Evolutionary conservation across 768 basidiomycete species (phyloP).

Genomic region (Pleurotus citrinopileatus): DNA sequence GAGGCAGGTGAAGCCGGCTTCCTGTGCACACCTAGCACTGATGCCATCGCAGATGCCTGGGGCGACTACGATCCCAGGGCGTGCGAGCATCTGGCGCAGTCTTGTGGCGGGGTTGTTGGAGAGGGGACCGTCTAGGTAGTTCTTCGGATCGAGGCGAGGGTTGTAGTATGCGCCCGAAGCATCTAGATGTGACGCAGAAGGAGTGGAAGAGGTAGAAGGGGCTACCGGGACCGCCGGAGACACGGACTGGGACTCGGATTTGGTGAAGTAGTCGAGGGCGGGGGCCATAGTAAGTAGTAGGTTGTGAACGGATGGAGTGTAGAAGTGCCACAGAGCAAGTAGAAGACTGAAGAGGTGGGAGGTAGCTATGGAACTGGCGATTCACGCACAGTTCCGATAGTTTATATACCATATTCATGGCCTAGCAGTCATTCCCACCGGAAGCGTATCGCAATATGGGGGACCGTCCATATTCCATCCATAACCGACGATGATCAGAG

Average conservation of each 20-base stretch:
- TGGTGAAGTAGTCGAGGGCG: constrained; percentile 14
- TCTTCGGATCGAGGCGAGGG: constrained; percentile 63
- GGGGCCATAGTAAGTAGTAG: constrained; percentile 14
- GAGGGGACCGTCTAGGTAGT: constrained; percentile 65
- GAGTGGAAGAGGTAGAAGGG: neutral
- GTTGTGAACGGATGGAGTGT: no score
- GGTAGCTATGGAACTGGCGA: no score
- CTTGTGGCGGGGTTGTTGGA: constrained; percentile 69
- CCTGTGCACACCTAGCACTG: constrained; percentile 73
- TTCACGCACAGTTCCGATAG: no score
- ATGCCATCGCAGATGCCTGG: constrained; percentile 80
- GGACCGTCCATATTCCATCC: no score
- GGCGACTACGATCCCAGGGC: constrained; percentile 74
- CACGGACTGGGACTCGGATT: neutral
- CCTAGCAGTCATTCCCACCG: no score
- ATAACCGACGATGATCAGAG: no score
- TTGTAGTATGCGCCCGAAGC: constrained; percentile 49
- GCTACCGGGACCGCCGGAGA: neutral
- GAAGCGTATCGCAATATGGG: no score
- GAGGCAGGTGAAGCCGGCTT: constrained; percentile 76
- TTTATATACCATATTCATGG: no score
- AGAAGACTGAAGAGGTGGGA: no score
- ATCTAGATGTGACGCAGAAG: neutral
- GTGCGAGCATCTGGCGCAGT: constrained; percentile 63
- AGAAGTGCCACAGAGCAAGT: no score